phyloP scores from a whole-genome alignment of 176 grass and related monocot species.

The Hordeum vulgare region MorexV3_pseudomolecules_assembly NC_058522.1:429302413-429302912 shows the following conservation, averaged over 20 bases:
- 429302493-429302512: conserved; percentile 87
- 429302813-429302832: neutral
- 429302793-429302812: neutral
- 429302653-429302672: conserved; percentile 75
- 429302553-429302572: conserved; percentile 75
- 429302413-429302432: neutral
- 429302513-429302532: conserved; percentile 96
- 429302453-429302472: neutral
- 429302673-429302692: conserved; percentile 35
- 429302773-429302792: neutral
- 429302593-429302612: conserved; percentile 70
- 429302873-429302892: conserved; percentile 88
- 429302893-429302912: conserved; percentile 93
- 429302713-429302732: neutral
- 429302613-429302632: conserved; percentile 75
- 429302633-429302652: conserved; percentile 83
- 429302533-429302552: conserved; percentile 89
- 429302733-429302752: neutral
- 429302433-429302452: neutral
- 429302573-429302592: conserved; percentile 61
- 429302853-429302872: conserved; percentile 88
- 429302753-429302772: neutral
- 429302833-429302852: conserved; percentile 40
- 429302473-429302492: conserved; percentile 56
- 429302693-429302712: neutral